Percentiles rank a stretch among this genome's conserved stretches.
Conservation (phyloP, 768 basidiomycete species). For the Auricularia cornea region DNA sequence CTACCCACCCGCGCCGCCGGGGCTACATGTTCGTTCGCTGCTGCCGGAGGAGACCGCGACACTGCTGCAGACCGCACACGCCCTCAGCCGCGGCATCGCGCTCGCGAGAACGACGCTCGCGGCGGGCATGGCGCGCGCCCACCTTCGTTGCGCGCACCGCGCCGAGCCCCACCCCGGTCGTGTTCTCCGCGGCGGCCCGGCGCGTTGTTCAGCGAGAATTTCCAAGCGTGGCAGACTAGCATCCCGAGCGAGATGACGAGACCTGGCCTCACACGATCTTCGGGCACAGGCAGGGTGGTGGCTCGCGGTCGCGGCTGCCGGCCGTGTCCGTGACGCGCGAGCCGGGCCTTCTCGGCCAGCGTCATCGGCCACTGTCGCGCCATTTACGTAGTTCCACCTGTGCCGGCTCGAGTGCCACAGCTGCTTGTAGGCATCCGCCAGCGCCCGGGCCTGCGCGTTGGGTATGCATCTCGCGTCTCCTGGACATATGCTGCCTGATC, state of each 20-base stretch:
- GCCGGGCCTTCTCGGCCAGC: background rate
- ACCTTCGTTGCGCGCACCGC: too few relatives aligned
- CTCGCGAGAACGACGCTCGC: too few relatives aligned
- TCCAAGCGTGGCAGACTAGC: background rate
- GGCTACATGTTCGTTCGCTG: too few relatives aligned
- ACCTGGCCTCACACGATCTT: background rate
- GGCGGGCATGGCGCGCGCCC: too few relatives aligned
- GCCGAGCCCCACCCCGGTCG: too few relatives aligned
- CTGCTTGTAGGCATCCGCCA: slow-evolving; percentile 55
- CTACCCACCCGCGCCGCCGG: too few relatives aligned
- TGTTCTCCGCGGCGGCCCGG: too few relatives aligned
- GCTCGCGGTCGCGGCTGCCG: background rate
- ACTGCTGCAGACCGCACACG: too few relatives aligned
- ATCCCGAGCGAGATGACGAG: background rate
- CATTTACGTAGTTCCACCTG: background rate
- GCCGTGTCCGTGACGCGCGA: background rate
- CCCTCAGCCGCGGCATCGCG: too few relatives aligned
- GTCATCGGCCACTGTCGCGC: background rate
- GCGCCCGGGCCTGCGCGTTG: slow-evolving; percentile 39
- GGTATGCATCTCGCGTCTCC: background rate
- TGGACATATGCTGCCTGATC: too few relatives aligned
- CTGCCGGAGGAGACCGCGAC: too few relatives aligned
- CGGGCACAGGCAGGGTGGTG: background rate
- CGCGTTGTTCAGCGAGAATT: background rate
- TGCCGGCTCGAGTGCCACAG: slow-evolving; percentile 20